Evolutionary conservation across 2,329 filamentous ascomycete genomes (phyloP), one percentile per base, ranked within the genome.

Genomic region (Ampelomyces quisqualis): DNA sequence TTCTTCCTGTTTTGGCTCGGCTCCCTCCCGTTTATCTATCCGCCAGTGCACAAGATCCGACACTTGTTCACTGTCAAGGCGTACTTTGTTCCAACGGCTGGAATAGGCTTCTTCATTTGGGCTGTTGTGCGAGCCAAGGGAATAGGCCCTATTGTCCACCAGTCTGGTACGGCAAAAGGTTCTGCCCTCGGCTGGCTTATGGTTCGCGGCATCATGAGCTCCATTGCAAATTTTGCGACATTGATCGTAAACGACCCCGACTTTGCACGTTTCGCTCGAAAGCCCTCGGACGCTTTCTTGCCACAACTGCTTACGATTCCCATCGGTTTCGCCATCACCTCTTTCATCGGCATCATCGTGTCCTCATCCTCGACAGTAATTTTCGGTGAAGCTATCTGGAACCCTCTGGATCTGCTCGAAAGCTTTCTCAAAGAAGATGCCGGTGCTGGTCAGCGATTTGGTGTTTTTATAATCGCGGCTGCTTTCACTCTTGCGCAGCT

Each of bases 51-150:
- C 69, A 81, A 91, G 70, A 84, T 95, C 58, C 82, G 90, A 31
- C 90, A 95, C 65, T 74, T 95, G 3, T 95, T 95, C 71, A 95
- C 90, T 0, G 86, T 88, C 61, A 96, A 96, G 72, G 83, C 90
- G 0, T 86, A 82, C 61, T 80, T 94, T 45, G 90, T 93, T 0
- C 90, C 90, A 0, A 77, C 78, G 24, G 89, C 88, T n/a, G 90
- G 86, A 35, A 75, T 95, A 34, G 82, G 86, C 10, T 93, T 93
- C 67, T 86, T 95, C 67, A 85, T 88, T 59, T 96, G 90, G 90
- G 80, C 88, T 2, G 77, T 95, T 18, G 82, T 88, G 23, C 81
- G 86, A 18, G 90, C 90, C 20, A 81, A 89, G 29, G 90, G 90
- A 1, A 78, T 90, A 43, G 90, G 90, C 1, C 88, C 89, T 1